Percentiles rank a stretch among this genome's conserved stretches.
phyloP scores from a whole-genome alignment of 805 yeast species.

The Starmerella sirachaensis region DNA sequence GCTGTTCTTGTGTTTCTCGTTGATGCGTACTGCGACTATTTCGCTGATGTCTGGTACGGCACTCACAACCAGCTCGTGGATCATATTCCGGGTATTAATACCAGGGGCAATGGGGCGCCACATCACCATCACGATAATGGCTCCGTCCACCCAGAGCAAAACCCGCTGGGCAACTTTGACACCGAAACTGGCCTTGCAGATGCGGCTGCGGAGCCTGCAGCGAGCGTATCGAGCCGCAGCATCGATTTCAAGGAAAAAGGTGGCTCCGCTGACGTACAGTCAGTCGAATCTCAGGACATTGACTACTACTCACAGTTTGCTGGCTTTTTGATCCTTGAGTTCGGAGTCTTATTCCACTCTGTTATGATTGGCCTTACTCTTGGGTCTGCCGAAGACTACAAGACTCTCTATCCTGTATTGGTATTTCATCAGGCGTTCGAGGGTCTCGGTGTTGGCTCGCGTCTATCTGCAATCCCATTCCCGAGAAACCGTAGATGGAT shows the following conservation, averaged over 20 bases:
- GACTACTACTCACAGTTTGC: conserved; percentile 30
- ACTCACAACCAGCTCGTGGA: conserved; percentile 18
- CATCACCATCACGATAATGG: conserved; percentile 9
- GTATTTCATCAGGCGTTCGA: conserved; percentile 70
- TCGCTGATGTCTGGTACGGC: conserved; percentile 26
- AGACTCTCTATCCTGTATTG: conserved; percentile 49
- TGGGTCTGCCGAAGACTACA: conserved; percentile 54
- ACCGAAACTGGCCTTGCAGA: background rate
- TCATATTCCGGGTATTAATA: conserved; percentile 1
- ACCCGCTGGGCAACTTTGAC: background rate
- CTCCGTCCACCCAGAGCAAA: background rate
- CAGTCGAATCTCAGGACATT: conserved; percentile 29
- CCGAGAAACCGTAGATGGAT: conserved; percentile 37
- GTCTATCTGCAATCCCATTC: conserved; percentile 50
- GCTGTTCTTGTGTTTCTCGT: conserved; percentile 37
- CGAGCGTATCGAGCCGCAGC: background rate
- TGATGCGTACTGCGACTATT: conserved; percentile 39
- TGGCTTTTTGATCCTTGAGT: conserved; percentile 49
- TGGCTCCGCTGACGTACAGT: conserved; percentile 9
- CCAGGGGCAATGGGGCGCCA: background rate
- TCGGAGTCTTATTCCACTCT: conserved; percentile 65
- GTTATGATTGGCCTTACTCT: conserved; percentile 60
- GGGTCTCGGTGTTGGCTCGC: conserved; percentile 67
- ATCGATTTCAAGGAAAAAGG: background rate
- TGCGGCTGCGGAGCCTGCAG: background rate